phyloP scores from a whole-genome alignment of 495 filamentous ascomycete species.

The Penicillium pulvis region DNA sequence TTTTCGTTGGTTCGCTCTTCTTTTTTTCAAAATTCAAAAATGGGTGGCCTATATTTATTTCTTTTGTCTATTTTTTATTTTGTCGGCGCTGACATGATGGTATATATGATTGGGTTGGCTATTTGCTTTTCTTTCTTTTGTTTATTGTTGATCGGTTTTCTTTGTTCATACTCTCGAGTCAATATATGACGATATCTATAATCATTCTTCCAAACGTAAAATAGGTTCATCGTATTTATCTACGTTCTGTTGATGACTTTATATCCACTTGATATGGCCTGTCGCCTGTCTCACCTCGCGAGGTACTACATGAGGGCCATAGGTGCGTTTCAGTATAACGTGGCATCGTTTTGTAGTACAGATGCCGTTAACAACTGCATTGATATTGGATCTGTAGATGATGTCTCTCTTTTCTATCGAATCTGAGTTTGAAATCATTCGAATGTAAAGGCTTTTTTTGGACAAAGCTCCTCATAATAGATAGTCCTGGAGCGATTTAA shows the following conservation, averaged over 20 bases:
- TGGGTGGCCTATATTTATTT: slow-evolving; percentile 15
- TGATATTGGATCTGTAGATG: background rate
- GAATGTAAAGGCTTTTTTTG: background rate
- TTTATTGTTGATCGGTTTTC: background rate
- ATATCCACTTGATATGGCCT: background rate
- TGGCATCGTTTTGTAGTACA: background rate
- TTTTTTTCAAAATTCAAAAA: slow-evolving; percentile 19
- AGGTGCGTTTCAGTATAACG: background rate
- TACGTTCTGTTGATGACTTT: no score
- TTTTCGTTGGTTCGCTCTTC: slow-evolving; percentile 20
- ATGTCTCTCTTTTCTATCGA: background rate
- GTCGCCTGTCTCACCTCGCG: background rate
- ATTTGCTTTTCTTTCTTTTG: slow-evolving; percentile 5
- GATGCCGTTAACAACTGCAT: background rate
- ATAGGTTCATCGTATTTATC: background rate
- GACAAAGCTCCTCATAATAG: background rate
- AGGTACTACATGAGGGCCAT: background rate
- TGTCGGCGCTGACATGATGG: slow-evolving; percentile 23
- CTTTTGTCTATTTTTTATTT: slow-evolving; percentile 16
- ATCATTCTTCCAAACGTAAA: background rate
- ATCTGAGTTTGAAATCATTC: background rate
- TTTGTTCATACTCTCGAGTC: background rate
- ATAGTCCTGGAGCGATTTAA: no score
- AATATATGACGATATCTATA: background rate
- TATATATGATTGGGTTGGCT: slow-evolving; percentile 22